These are phyloP conservation scores for Protomyces gravidus DNA, from an alignment of 1,139 yeast genomes.

Conservation along the genomic window DNA sequence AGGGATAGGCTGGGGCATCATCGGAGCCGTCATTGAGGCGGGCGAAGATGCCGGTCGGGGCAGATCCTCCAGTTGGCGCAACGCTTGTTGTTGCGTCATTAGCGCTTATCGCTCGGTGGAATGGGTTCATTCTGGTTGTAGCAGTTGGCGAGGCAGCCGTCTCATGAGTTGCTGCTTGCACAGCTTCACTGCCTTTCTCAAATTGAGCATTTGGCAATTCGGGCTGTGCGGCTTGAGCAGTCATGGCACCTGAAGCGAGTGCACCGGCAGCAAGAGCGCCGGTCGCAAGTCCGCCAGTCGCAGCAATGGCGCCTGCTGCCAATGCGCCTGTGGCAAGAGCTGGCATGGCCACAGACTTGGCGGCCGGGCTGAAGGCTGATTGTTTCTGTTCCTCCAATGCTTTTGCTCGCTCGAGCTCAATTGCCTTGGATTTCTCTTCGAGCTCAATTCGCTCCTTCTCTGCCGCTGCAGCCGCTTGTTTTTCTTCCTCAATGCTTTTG, in stretches of 20 bases:
- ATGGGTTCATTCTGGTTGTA: conserved; percentile 30
- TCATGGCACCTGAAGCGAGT: not conserved
- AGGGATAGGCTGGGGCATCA: not conserved
- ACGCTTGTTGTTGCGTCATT: not conserved
- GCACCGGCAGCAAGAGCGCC: not conserved
- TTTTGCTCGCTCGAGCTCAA: conserved; percentile 11
- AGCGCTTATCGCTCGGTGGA: conserved; percentile 26
- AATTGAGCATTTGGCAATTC: not conserved
- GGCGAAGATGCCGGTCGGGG: not conserved
- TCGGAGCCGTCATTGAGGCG: conserved; percentile 11
- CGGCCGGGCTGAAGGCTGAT: conserved; percentile 8
- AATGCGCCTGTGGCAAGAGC: not conserved
- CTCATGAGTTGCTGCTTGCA: too few relatives aligned
- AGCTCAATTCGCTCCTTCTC: conserved; percentile 3
- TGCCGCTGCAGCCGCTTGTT: conserved; percentile 41
- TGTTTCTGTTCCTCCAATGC: conserved; percentile 31
- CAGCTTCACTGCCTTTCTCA: too few relatives aligned
- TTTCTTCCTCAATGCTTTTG: conserved; percentile 44
- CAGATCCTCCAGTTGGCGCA: not conserved
- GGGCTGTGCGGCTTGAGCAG: not conserved
- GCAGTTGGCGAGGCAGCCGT: not conserved
- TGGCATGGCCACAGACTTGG: not conserved
- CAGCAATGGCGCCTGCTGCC: not conserved
- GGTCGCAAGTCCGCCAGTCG: not conserved
- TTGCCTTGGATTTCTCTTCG: conserved; percentile 15